phyloP scores from a whole-genome alignment of 352 stramenopile genomes.

The Globisporangium alternatum region DNA sequence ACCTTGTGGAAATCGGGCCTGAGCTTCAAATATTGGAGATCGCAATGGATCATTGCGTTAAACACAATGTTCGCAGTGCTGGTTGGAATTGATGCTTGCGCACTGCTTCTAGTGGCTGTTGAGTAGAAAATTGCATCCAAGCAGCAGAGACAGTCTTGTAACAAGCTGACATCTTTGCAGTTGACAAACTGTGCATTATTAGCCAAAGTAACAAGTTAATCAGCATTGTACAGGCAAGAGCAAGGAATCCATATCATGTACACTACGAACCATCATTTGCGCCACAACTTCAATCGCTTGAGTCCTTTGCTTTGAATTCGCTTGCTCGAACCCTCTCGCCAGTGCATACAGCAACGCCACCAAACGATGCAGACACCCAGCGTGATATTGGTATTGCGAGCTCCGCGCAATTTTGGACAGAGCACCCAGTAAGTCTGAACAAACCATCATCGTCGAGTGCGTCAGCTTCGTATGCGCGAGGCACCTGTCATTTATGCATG shows the following conservation, averaged over 20 bases:
- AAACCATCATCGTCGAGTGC: not conserved
- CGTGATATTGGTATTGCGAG: conserved; percentile 4
- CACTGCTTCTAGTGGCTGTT: conserved; percentile 1
- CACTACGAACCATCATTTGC: conserved; percentile 26
- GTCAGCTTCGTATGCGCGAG: not conserved
- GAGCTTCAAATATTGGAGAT: conserved; percentile 11
- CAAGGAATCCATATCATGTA: not conserved
- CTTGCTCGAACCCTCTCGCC: not conserved
- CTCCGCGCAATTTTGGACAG: not conserved
- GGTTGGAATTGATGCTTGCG: conserved; percentile 8
- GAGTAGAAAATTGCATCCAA: conserved; percentile 24
- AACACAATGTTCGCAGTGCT: conserved; percentile 24
- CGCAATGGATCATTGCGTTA: conserved; percentile 22
- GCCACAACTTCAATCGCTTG: conserved; percentile 19
- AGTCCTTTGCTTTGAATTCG: conserved; percentile 15
- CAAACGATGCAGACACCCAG: conserved; percentile 18
- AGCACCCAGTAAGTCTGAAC: not conserved
- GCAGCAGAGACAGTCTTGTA: conserved; percentile 22
- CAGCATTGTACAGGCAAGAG: not conserved
- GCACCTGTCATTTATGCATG: no score
- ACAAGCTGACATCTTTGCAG: conserved; percentile 12
- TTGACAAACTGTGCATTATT: conserved; percentile 20
- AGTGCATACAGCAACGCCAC: conserved; percentile 22
- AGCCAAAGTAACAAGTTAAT: not conserved
- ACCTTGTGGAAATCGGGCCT: not conserved